Percentiles rank a stretch among this genome's conserved stretches.
These are phyloP conservation scores for Spencermartinsiella ligniputridi DNA, from an alignment of 1,139 yeast genomes.

Conservation along the genomic window DNA sequence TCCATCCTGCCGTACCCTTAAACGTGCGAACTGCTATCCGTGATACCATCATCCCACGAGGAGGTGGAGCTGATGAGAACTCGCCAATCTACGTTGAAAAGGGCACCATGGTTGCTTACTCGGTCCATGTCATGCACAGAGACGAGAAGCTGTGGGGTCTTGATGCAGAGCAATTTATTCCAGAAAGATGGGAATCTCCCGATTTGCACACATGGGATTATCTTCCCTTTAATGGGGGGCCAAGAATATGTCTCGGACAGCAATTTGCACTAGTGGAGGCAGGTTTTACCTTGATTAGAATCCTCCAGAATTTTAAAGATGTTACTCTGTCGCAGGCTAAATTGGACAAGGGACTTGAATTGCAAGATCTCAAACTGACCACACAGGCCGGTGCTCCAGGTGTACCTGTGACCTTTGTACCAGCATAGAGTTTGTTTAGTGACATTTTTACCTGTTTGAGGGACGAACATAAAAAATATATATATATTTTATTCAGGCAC, in stretches of 20 bases:
- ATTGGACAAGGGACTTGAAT: not conserved
- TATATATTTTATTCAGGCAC: no score
- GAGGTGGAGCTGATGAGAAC: slow-evolving; percentile 46
- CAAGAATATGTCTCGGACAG: slow-evolving; percentile 56
- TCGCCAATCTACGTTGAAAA: slow-evolving; percentile 45
- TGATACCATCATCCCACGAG: slow-evolving; percentile 48
- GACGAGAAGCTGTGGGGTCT: slow-evolving; percentile 44
- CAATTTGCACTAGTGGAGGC: slow-evolving; percentile 58
- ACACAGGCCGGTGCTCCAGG: slow-evolving; percentile 9
- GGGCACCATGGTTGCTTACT: slow-evolving; percentile 46
- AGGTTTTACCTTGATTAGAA: slow-evolving; percentile 43
- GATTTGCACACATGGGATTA: slow-evolving; percentile 30
- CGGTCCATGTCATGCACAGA: slow-evolving; percentile 48
- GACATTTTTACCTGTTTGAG: not conserved
- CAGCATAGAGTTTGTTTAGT: slow-evolving; percentile 4
- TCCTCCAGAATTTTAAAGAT: slow-evolving; percentile 36
- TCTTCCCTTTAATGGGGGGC: slow-evolving; percentile 52
- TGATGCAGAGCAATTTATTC: slow-evolving; percentile 45
- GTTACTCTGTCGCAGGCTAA: slow-evolving; percentile 2
- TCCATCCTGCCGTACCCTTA: slow-evolving; percentile 54
- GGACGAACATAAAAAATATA: no score
- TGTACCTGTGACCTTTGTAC: slow-evolving; percentile 15
- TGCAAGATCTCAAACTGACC: not conserved
- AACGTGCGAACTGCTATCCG: slow-evolving; percentile 46
- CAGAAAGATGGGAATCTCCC: slow-evolving; percentile 46